phyloP scores from a whole-genome alignment of 345 rosid genomes.

The Brassica cretica region DNA sequence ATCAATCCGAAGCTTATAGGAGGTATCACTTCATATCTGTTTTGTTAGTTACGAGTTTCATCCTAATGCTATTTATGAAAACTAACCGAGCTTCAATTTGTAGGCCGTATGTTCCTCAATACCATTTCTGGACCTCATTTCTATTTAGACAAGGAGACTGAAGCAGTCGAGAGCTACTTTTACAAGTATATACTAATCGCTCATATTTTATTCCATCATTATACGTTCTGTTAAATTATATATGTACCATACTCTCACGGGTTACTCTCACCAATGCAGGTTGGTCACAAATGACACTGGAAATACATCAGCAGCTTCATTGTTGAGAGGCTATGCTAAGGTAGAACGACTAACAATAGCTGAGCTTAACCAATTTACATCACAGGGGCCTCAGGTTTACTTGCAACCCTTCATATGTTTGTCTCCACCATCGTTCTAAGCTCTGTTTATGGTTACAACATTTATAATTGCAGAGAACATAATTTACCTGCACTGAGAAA shows the following conservation, averaged over 20 bases:
- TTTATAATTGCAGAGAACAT: neutral
- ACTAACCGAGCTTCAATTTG: neutral
- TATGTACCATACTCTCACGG: neutral
- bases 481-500: neutral
- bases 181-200: neutral
- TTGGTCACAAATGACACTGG: neutral
- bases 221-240: neutral
- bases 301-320: neutral
- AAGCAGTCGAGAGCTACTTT: neutral
- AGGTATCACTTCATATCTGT: neutral
- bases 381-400: neutral
- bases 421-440: neutral
- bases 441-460: neutral
- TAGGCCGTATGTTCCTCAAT: neutral
- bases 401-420: neutral
- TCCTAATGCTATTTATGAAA: neutral
- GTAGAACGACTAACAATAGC: neutral
- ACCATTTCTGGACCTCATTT: neutral
- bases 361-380: neutral
- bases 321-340: neutral
- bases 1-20: neutral
- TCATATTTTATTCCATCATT: neutral
- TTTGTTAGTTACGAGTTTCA: neutral
- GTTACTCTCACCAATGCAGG: neutral
- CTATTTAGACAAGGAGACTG: neutral